Evolutionary conservation across 2,329 filamentous ascomycete genomes (phyloP).

Genomic region (Xenoacremonium recifei): DNA sequence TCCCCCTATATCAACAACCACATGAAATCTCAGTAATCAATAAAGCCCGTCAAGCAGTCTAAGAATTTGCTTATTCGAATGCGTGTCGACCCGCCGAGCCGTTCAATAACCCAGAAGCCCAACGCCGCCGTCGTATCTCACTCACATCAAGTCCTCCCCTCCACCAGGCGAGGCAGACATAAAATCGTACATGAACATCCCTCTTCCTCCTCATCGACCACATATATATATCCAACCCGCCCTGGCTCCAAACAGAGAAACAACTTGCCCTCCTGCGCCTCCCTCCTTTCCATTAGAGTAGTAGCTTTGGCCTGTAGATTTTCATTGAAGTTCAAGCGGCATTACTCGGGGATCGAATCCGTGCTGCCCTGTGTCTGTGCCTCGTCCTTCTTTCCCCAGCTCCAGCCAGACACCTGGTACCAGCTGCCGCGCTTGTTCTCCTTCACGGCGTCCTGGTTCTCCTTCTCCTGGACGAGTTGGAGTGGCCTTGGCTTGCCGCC

Average conservation of each 20-base stretch:
- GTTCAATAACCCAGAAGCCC: constrained; percentile 29
- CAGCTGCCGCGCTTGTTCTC: constrained; percentile 62
- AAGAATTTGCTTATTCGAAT: constrained; percentile 10
- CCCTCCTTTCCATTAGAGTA: no score
- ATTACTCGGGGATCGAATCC: constrained; percentile 26
- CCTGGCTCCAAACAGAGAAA: constrained; percentile 2
- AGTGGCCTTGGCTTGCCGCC: constrained; percentile 79
- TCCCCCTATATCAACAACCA: no score
- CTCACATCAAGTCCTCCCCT: no score
- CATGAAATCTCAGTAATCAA: no score
- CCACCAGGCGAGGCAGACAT: no score
- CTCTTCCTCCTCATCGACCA: constrained; percentile 22
- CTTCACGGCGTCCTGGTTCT: constrained; percentile 57
- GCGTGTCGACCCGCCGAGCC: constrained; percentile 21
- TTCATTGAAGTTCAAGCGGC: no score
- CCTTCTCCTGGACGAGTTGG: constrained; percentile 82
- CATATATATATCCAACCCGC: constrained; percentile 26
- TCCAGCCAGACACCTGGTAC: constrained; percentile 62
- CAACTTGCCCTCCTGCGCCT: constrained; percentile 2
- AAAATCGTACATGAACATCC: constrained; percentile 30
- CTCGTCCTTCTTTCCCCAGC: constrained; percentile 52
- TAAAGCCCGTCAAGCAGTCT: no score
- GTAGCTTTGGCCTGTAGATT: no score
- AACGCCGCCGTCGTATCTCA: constrained; percentile 31
- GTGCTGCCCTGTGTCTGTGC: constrained; percentile 26